Conservation (phyloP, 306 rosid species). For the Arachis hypogaea region DNA sequence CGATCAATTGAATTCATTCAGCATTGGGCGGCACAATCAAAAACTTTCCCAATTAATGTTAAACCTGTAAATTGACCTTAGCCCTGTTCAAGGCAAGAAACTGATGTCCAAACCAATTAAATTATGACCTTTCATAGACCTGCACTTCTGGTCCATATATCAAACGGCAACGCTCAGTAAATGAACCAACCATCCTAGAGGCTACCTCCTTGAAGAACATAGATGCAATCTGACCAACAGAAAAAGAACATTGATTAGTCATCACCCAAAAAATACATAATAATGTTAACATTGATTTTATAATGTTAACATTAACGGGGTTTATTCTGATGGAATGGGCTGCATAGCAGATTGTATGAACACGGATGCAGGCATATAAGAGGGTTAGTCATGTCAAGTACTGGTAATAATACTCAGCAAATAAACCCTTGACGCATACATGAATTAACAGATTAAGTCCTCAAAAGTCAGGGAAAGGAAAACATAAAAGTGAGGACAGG, state of each 20-base stretch:
- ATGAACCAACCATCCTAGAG: conserved; percentile 87
- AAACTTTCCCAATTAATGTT: conserved; percentile 30
- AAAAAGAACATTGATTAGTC: conserved; percentile 32
- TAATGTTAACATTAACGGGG: background rate
- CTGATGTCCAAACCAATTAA: conserved; percentile 26
- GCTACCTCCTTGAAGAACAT: conserved; percentile 98
- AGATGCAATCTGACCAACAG: conserved; percentile 74
- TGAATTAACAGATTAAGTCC: background rate
- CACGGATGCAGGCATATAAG: conserved; percentile 14
- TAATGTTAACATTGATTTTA: background rate
- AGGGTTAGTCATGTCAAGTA: conserved; percentile 8
- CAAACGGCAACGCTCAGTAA: conserved; percentile 82
- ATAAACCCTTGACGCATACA: conserved; percentile 11
- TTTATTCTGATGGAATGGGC: conserved; percentile 21
- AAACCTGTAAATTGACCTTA: conserved; percentile 41
- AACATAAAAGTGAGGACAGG: background rate
- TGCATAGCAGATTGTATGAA: background rate
- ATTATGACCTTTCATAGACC: conserved; percentile 65
- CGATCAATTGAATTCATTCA: conserved; percentile 24
- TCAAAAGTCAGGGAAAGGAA: background rate
- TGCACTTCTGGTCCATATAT: conserved; percentile 83
- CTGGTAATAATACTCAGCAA: conserved; percentile 28
- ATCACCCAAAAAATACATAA: conserved; percentile 10
- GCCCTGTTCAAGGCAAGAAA: conserved; percentile 31
- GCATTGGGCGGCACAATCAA: conserved; percentile 34